Conservation (phyloP, 495 filamentous ascomycete species). For the Aspergillus steynii region DNA sequence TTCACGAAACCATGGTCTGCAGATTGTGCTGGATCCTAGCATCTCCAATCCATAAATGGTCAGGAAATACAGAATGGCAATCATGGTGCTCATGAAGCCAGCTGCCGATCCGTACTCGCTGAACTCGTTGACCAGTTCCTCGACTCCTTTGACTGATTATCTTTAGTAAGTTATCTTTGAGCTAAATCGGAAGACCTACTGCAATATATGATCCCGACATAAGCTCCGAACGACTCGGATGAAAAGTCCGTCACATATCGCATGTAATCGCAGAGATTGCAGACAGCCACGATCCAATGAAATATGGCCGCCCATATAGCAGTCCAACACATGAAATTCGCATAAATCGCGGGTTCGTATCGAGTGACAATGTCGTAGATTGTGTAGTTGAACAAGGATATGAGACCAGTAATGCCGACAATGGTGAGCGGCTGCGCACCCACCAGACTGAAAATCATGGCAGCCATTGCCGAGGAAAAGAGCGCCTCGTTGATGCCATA, state of each 20-base stretch:
- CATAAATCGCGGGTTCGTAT: conserved; percentile 59
- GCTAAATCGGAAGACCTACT: conserved; percentile 59
- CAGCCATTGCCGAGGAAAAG: conserved; percentile 66
- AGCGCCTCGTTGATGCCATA: conserved; percentile 77
- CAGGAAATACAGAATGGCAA: conserved; percentile 23
- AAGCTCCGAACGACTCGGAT: conserved; percentile 76
- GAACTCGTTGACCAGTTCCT: conserved; percentile 24
- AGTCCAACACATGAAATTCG: conserved; percentile 76
- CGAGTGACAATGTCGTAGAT: conserved; percentile 70
- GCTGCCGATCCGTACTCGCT: conserved; percentile 7
- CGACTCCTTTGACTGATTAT: conserved; percentile 20
- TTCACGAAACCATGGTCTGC: conserved; percentile 15
- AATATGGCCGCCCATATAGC: conserved; percentile 71
- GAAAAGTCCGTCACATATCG: conserved; percentile 73
- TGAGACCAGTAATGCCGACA: conserved; percentile 78
- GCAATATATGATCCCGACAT: conserved; percentile 78
- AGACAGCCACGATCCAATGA: conserved; percentile 68
- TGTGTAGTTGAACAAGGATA: conserved; percentile 77
- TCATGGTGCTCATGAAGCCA: conserved; percentile 20
- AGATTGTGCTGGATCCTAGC: conserved; percentile 20
- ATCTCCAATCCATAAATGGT: conserved; percentile 20
- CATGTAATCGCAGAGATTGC: conserved; percentile 70
- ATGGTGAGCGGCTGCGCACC: conserved; percentile 73
- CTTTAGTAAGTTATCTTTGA: conserved; percentile 65
- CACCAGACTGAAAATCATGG: conserved; percentile 66